These are phyloP conservation scores for Musa schizocarpa DNA, from an alignment of 176 grass and related monocot genomes.

Conservation along the genomic window DNA sequence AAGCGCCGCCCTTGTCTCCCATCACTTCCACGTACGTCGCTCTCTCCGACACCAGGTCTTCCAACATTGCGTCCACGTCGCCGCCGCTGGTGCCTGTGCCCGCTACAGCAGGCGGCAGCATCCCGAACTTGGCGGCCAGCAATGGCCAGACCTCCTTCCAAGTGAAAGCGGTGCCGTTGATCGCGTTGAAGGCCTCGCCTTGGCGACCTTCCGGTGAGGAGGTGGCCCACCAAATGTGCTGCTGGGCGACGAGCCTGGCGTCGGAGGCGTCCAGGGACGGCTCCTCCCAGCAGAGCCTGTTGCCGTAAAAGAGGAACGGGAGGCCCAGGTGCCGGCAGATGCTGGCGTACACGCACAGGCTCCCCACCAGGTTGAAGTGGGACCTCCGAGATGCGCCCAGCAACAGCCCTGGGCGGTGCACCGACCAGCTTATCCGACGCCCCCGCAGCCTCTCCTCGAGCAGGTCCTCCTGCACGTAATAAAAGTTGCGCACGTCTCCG, in stretches of 20 bases:
- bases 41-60: constrained; percentile 11
- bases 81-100: background rate
- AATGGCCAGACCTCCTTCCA: constrained; percentile 36
- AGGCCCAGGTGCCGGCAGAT: constrained; percentile 23
- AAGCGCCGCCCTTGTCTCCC: constrained; percentile 16
- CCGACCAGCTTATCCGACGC: constrained; percentile 21
- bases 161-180: constrained; percentile 15
- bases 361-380: constrained; percentile 28
- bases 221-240: constrained; percentile 32
- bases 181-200: constrained; percentile 23
- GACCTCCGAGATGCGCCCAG: constrained; percentile 24
- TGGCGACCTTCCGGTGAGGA: background rate
- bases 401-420: constrained; percentile 29
- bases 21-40: constrained; percentile 14
- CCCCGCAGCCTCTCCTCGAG: background rate
- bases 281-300: constrained; percentile 28
- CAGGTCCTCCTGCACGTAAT: constrained; percentile 19
- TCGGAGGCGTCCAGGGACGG: constrained; percentile 30
- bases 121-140: constrained; percentile 25
- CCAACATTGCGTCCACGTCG: background rate
- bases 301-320: constrained; percentile 25
- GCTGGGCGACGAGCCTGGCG: constrained; percentile 9
- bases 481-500: constrained; percentile 19
- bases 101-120: background rate
- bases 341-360: constrained; percentile 25